Evolutionary conservation across 2,329 filamentous ascomycete species (phyloP).

Genomic region (Verticillium longisporum): DNA sequence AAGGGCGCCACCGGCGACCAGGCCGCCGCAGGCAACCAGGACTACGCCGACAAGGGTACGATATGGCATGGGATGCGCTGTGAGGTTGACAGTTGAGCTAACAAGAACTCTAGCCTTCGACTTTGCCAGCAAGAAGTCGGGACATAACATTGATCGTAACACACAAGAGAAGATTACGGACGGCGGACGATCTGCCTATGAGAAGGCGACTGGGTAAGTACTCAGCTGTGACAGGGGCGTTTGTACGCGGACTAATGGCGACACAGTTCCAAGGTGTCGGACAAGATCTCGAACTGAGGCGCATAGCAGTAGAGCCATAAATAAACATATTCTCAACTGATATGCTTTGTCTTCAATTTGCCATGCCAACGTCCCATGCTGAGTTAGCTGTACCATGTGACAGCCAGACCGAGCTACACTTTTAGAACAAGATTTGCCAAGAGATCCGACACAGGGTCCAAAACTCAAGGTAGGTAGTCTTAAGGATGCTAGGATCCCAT

Average conservation of each 20-base stretch:
- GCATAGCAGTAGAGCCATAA: no score
- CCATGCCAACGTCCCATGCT: no score
- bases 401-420: no score
- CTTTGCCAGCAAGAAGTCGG: slow-evolving; percentile 23
- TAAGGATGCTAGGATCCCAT: no score
- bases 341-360: no score
- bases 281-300: neutral
- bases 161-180: slow-evolving; percentile 34
- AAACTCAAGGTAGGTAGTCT: no score
- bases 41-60: slow-evolving; percentile 32
- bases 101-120: slow-evolving; percentile 17
- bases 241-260: neutral
- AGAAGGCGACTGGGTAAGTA: slow-evolving; percentile 29
- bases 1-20: neutral
- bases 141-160: slow-evolving; percentile 23
- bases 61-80: neutral
- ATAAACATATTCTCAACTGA: no score
- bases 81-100: neutral
- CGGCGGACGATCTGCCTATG: slow-evolving; percentile 23
- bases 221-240: neutral
- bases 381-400: no score
- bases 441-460: no score
- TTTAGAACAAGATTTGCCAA: no score
- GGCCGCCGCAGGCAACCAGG: slow-evolving; percentile 14
- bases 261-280: neutral